A percentile compares a stretch with the other conserved stretches of the same genome.
These are phyloP conservation scores for Tylopilus subfusipes DNA, from an alignment of 768 basidiomycete genomes.

Conservation along the genomic window DNA sequence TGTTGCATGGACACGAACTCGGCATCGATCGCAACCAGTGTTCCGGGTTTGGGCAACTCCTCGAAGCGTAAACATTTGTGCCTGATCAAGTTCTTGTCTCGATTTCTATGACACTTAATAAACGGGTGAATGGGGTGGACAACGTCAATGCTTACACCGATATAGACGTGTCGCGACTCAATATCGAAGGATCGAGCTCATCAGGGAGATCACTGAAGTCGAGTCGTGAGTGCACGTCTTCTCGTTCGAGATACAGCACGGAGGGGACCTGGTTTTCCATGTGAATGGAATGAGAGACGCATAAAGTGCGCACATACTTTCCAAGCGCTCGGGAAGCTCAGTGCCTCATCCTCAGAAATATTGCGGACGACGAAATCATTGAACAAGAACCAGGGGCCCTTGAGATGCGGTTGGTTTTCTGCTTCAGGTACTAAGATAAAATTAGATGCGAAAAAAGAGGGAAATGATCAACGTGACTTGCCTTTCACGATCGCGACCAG, in stretches of 20 bases:
- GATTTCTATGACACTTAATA: conserved; percentile 50
- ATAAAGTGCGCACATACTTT: conserved; percentile 55
- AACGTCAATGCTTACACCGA: conserved; percentile 53
- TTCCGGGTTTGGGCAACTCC: conserved; percentile 84
- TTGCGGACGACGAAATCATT: conserved; percentile 93
- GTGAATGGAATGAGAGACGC: neutral
- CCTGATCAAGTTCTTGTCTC: conserved; percentile 67
- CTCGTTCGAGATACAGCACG: conserved; percentile 84
- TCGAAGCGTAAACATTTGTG: conserved; percentile 69
- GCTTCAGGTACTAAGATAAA: conserved; percentile 61
- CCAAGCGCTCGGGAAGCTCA: conserved; percentile 87
- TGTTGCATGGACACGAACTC: conserved; percentile 98
- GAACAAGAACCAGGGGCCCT: conserved; percentile 86
- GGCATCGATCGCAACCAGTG: conserved; percentile 91
- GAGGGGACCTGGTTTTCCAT: conserved; percentile 64
- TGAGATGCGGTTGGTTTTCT: conserved; percentile 38
- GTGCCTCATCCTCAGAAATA: conserved; percentile 80
- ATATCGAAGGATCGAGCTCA: conserved; percentile 66
- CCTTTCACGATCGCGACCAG: conserved; percentile 87
- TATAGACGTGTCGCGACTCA: conserved; percentile 85
- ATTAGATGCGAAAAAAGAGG: neutral
- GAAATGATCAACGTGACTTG: conserved; percentile 18
- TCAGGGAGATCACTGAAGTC: conserved; percentile 65
- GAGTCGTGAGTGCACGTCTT: conserved; percentile 53
- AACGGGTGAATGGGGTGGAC: neutral